phyloP scores from a whole-genome alignment of 495 filamentous ascomycete genomes.

The Talaromyces borbonicus region DNA sequence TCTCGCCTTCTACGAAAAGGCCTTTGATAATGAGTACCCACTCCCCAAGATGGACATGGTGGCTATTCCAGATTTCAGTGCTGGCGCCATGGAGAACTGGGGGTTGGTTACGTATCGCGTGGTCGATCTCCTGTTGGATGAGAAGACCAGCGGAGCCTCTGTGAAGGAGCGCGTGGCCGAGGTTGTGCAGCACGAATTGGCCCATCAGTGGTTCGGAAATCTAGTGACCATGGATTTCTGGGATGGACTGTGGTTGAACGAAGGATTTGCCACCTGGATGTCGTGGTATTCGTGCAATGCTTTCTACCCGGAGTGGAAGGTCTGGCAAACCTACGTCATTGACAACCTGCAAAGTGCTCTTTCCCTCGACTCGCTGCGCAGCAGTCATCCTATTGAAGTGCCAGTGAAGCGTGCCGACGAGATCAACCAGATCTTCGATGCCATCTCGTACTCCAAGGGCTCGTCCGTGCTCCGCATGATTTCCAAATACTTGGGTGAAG shows the following conservation, averaged over 20 bases:
- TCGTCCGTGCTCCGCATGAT: constrained; percentile 96
- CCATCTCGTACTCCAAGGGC: constrained; percentile 95
- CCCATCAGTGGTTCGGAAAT: constrained; percentile 99
- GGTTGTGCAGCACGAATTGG: constrained; percentile 91
- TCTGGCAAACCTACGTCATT: constrained; percentile 92
- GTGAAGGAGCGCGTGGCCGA: constrained; percentile 89
- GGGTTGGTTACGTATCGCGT: constrained; percentile 91
- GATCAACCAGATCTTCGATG: constrained; percentile 98
- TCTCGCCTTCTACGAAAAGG: constrained; percentile 44
- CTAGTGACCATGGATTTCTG: constrained; percentile 99
- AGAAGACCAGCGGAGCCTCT: constrained; percentile 84
- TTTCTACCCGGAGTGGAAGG: constrained; percentile 98
- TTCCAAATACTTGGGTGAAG: constrained; percentile 87
- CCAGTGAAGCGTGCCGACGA: constrained; percentile 91
- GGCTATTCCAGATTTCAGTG: constrained; percentile 87
- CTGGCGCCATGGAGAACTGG: constrained; percentile 99
- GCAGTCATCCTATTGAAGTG: constrained; percentile 95
- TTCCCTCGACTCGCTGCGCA: constrained; percentile 79
- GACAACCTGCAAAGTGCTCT: constrained; percentile 85
- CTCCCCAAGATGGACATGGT: constrained; percentile 97
- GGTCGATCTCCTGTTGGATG: constrained; percentile 84
- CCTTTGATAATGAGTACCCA: constrained; percentile 44
- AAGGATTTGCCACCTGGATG: constrained; percentile 95
- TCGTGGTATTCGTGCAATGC: constrained; percentile 49
- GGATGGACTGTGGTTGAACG: constrained; percentile 97